Evolutionary conservation across 371 early-diverging fungal species (phyloP), one percentile per base, ranked within the genome.

Genomic region (Syncephalastrum sp.): DNA sequence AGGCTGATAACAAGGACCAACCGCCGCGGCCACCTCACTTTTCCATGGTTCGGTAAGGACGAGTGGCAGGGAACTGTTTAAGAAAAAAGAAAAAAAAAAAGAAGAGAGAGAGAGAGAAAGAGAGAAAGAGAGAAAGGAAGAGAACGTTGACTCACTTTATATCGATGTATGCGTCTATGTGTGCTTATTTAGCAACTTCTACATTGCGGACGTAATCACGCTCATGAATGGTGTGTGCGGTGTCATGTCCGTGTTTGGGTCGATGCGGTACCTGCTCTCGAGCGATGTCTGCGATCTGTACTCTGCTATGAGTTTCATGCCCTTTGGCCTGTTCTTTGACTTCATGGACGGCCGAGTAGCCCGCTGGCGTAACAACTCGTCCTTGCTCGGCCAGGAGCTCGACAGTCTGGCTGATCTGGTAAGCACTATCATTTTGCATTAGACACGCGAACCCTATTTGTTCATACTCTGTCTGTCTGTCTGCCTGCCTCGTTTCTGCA

Each of bases 401-500:
- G 92, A 92, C 60, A 87, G 87, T 49, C 78, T 95, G 58, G 92
- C 96, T 17, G 96, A 95, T 74, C 75, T 92, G 70, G 90, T 94
- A 82, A 62, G 54, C 21, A 7, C 29, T 29, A 7, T 29, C 7
- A 3, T 2, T 21, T 21, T 21, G 21, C 21, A 21, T 21, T 21
- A 21, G 21, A 21, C 21, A 2, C 21, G 2, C 21, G 13, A 29
- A 33, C 4, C 23, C 21, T 29, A 29, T 29, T 6, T 7, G 3
- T 29, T 29, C 6, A 4, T 29, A 29, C 1, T 3, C n/a, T n/a
- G n/a, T 21, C 21, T 21, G 29, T 4, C 29, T 29, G 29, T 29
- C 29, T 29, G 29, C 3, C 7, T 7, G 4, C 0, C 29, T 4
- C 27, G 21, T 50, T 29, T 57, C 27, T 12, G 5, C 57, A 86